Percentiles rank a stretch among this genome's conserved stretches.
Evolutionary conservation across 768 basidiomycete species (phyloP).

Genomic region (Russula vinacea): DNA sequence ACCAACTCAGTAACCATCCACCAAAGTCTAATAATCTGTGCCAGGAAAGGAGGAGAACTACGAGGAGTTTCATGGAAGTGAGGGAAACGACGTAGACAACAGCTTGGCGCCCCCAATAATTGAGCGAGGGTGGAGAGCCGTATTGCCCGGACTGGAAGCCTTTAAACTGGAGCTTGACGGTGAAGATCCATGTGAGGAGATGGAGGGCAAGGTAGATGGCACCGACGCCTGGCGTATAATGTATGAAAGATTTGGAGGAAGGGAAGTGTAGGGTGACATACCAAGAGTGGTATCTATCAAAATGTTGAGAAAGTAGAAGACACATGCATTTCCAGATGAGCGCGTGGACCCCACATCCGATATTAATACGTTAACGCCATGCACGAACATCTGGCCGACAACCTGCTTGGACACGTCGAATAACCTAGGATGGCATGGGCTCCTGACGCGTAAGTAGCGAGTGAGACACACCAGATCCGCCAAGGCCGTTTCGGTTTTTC

Average conservation of each 20-base stretch:
- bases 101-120: slow-evolving; percentile 73
- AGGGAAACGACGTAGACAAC: slow-evolving; percentile 79
- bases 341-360: slow-evolving; percentile 72
- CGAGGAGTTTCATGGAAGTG: slow-evolving; percentile 85
- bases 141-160: slow-evolving; percentile 88
- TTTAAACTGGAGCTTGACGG: slow-evolving; percentile 60
- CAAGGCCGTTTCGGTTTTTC: slow-evolving; percentile 85
- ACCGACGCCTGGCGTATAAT: slow-evolving; percentile 59
- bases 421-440: slow-evolving; percentile 50
- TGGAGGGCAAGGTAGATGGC: slow-evolving; percentile 75
- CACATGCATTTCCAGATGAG: slow-evolving; percentile 79
- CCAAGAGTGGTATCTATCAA: slow-evolving; percentile 90
- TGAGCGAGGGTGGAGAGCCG: slow-evolving; percentile 73
- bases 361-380: slow-evolving; percentile 72
- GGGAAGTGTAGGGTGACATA: slow-evolving; percentile 37
- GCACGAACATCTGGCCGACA: slow-evolving; percentile 79
- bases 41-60: slow-evolving; percentile 72
- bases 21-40: slow-evolving; percentile 70
- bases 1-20: slow-evolving; percentile 85
- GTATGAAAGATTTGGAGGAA: neutral
- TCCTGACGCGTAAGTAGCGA: neutral
- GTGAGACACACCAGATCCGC: slow-evolving; percentile 74
- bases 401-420: slow-evolving; percentile 94
- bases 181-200: slow-evolving; percentile 58
- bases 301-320: slow-evolving; percentile 89